Percentiles rank a stretch among this genome's conserved stretches.
Evolutionary conservation across 140 eudicot species (phyloP).

Genomic region (Cichorium intybus): DNA sequence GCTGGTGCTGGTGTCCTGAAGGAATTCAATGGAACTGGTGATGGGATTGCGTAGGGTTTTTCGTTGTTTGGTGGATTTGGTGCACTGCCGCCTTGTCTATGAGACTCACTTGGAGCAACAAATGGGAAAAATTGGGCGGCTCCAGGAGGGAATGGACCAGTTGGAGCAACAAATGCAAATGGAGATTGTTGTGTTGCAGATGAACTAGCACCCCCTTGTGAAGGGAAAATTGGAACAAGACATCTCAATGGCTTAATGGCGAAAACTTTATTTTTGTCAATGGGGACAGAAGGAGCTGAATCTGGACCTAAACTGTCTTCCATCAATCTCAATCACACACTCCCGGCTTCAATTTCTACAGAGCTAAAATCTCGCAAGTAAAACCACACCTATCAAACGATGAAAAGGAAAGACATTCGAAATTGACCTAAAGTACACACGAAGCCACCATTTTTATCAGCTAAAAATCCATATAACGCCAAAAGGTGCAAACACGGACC

Average conservation of each 20-base stretch:
- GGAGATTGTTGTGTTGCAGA: conserved; percentile 47
- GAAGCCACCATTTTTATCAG: conserved; percentile 6
- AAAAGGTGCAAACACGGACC: conserved; percentile 17
- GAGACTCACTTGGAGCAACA: conserved; percentile 39
- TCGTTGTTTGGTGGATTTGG: conserved; percentile 5
- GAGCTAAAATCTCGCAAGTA: conserved; percentile 2
- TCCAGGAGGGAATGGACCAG: conserved; percentile 80
- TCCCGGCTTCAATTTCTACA: not conserved
- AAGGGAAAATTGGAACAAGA: conserved; percentile 75
- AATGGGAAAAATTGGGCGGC: conserved; percentile 74
- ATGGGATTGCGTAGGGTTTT: conserved; percentile 37
- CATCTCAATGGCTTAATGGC: conserved; percentile 65
- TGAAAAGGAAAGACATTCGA: not conserved
- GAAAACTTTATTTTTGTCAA: conserved; percentile 71
- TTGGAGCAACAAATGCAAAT: conserved; percentile 65
- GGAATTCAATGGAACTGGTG: conserved; percentile 76
- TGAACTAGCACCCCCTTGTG: conserved; percentile 37
- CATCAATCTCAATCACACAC: conserved; percentile 43
- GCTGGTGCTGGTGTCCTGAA: conserved; percentile 56
- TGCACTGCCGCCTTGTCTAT: conserved; percentile 9
- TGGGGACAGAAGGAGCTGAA: conserved; percentile 39
- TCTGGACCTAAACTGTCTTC: conserved; percentile 61
- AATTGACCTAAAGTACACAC: not conserved
- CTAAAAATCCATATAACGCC: conserved; percentile 10
- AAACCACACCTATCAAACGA: not conserved